These are phyloP conservation scores for Boletus fagicola DNA, from an alignment of 768 basidiomycete species.

Conservation along the genomic window DNA sequence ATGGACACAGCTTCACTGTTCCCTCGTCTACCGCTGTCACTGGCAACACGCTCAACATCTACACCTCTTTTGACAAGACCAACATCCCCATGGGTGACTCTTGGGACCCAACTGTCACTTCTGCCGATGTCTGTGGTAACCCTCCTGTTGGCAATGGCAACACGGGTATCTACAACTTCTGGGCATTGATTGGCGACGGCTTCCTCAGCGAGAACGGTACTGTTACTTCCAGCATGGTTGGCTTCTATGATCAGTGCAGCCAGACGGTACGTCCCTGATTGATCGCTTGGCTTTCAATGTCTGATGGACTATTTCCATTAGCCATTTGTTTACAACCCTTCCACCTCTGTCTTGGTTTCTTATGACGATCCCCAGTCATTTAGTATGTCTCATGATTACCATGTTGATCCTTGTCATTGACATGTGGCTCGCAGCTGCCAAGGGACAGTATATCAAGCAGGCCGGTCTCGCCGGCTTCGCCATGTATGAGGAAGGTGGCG, in stretches of 20 bases:
- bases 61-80: slow-evolving; percentile 49
- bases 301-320: slow-evolving; percentile 26
- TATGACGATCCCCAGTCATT: slow-evolving; percentile 66
- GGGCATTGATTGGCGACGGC: slow-evolving; percentile 56
- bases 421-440: slow-evolving; percentile 32
- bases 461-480: slow-evolving; percentile 41
- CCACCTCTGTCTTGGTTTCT: slow-evolving; percentile 54
- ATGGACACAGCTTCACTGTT: slow-evolving; percentile 70
- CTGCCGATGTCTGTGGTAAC: slow-evolving; percentile 60
- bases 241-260: slow-evolving; percentile 63
- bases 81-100: slow-evolving; percentile 51
- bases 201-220: slow-evolving; percentile 48
- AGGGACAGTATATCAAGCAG: slow-evolving; percentile 40
- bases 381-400: slow-evolving; percentile 31
- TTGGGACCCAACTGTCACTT: slow-evolving; percentile 49
- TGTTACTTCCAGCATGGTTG: slow-evolving; percentile 52
- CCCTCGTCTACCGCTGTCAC: slow-evolving; percentile 24
- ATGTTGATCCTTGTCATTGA: not conserved
- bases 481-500: slow-evolving; percentile 47
- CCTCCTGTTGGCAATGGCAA: slow-evolving; percentile 39
- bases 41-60: slow-evolving; percentile 38
- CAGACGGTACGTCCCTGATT: slow-evolving; percentile 56
- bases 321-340: slow-evolving; percentile 67
- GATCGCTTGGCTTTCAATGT: not conserved
- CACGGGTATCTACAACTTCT: slow-evolving; percentile 60